Base-by-base conservation (phyloP, 2,329 filamentous ascomycete genomes). In the Penicillium palitans region DNA sequence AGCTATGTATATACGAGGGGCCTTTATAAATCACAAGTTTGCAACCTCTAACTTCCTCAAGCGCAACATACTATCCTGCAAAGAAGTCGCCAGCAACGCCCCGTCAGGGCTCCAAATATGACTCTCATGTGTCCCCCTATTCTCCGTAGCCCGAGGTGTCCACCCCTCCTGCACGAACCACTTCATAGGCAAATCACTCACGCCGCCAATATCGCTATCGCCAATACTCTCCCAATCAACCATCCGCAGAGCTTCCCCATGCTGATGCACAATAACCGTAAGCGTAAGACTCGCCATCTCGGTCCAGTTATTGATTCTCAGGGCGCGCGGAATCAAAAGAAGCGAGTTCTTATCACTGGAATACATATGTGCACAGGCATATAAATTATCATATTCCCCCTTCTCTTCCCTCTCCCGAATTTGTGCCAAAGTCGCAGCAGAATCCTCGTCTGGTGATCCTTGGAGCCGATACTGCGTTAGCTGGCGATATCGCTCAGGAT, bases 311-410 rank as follows among this genome's bases (percentile, higher is more conserved):
- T 75, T 70, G 25, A 79, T 69, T 0, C 77, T 77, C n/a, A 81
- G 67, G 17, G 82, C 78, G 24, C 81, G 81, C 2, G 80, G 75
- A 2, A 84, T 77, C 45, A 84, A 70, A 68, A 81, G 80, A 13
- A 85, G 70, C 19, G 80, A 81, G 57, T 85, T 85, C 25, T 80
- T 78, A 63, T 85, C 84, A 35, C 80, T 82, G 0, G 83, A 80
- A 64, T 84, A 86, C 44, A 85, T 72, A 68, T 86, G 84, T 3
- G 82, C 83, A 62, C 81, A 83, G 1, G 82, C 79, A 61, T 85
- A 83, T 19, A 86, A 68, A 61, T 86, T 86, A 33, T 81, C 77
- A 50, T 68, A 74, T 60, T 68, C 73, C 58, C 66, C 77, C 15
- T 52, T 71, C 52, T 66, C 55, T 17, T 74, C 73, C 35, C 59